A percentile compares a stretch with the other conserved stretches of the same genome.
These are phyloP conservation scores for Ophiostoma piceae DNA, from an alignment of 2,329 filamentous ascomycete genomes.

Conservation along the genomic window DNA sequence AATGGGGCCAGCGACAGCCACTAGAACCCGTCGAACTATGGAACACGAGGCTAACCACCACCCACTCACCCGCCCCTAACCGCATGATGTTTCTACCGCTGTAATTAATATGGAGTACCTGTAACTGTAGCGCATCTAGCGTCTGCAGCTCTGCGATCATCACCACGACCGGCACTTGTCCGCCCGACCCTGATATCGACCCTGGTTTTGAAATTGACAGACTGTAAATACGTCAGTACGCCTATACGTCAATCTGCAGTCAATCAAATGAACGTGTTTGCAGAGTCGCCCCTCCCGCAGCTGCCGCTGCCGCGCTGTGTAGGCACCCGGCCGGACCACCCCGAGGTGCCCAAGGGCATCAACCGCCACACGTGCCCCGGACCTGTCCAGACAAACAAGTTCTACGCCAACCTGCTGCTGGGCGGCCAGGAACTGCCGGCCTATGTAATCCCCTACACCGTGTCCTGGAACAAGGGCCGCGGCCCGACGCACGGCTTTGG, in stretches of 20 bases:
- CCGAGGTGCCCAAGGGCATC: slow-evolving; percentile 39
- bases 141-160: background rate
- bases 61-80: slow-evolving; percentile 1
- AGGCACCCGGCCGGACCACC: slow-evolving; percentile 47
- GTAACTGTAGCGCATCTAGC: background rate
- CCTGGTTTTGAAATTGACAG: background rate
- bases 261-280: slow-evolving; percentile 9
- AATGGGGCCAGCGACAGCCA: background rate
- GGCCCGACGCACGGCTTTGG: slow-evolving; percentile 66
- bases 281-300: background rate
- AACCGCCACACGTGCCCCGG: slow-evolving; percentile 30
- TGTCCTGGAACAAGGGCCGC: slow-evolving; percentile 61
- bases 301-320: slow-evolving; percentile 14
- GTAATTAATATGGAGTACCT: background rate
- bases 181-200: background rate
- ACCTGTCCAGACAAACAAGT: slow-evolving; percentile 70
- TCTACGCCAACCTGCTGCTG: slow-evolving; percentile 75
- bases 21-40: background rate
- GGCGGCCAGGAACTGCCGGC: slow-evolving; percentile 62
- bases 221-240: background rate
- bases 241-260: background rate
- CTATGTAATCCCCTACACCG: slow-evolving; percentile 70
- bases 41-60: background rate
- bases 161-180: background rate
- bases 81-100: background rate